Base-by-base conservation (phyloP, 441 rosid species). In the Brassica hybrid region DNA sequence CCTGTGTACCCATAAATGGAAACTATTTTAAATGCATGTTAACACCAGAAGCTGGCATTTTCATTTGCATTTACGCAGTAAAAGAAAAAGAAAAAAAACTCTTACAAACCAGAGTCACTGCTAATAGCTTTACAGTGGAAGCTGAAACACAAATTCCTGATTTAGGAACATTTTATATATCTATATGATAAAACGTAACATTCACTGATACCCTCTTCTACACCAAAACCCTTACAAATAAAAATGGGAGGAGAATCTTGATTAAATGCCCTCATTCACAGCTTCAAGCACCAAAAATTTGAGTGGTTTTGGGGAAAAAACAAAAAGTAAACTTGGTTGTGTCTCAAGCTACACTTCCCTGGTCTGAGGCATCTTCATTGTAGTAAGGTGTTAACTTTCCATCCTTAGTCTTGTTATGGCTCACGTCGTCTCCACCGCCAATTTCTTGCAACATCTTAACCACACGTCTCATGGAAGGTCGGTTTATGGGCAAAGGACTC, bases 391-490 rank as follows among this genome's bases (percentile, higher is more conserved):
- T 88, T 59, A 95, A 74, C 72, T 91, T 95, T 30, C 98, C 97
- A 7, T 90, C 95, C 36, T 87, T 91, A 57, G 67, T 77, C 78
- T 68, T 68, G 71, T 62, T 57, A 27, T 41, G 72, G 41, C 80
- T 71, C 3, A 71, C 78, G 0, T 62, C 77, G 56, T 80, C 86
- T 8, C 86, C 91, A 0, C 84, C 81, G 1, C 88, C 85, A 9
- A 86, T 83, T 86, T 94, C 98, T 71, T 88, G 99, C 81, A 96
- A 81, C 89, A 91, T 73, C 78, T 94, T 96, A 63, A 94, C 97
- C 41, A 94, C 95, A 74, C 97, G 87, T 76, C 97, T 88, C 99
- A 96, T 96, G 0, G 98, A 86, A 0, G 99, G 99, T 7, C 98
- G 97, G 84, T 90, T 94, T 72, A 94, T 90, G 2, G 99, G 98